These are phyloP conservation scores for Wickerhamomyces tratensis DNA, from an alignment of 805 yeast species.

Conservation along the genomic window DNA sequence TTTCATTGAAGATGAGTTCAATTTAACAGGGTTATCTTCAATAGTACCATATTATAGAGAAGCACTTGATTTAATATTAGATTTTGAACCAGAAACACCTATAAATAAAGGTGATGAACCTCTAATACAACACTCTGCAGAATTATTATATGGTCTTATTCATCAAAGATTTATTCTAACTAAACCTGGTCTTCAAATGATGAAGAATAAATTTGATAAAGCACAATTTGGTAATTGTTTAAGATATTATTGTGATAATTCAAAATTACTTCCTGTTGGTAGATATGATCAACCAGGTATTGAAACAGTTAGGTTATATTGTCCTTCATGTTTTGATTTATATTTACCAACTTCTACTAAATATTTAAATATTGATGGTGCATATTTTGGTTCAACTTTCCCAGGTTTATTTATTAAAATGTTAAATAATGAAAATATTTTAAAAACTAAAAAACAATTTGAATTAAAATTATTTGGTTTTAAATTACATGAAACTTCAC, in stretches of 20 bases:
- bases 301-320: constrained; percentile 85
- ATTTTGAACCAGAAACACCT: constrained; percentile 50
- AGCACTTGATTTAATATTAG: constrained; percentile 84
- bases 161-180: constrained; percentile 89
- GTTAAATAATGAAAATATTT: constrained; percentile 79
- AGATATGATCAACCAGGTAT: constrained; percentile 83
- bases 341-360: constrained; percentile 84
- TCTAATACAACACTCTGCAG: constrained; percentile 82
- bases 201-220: constrained; percentile 90
- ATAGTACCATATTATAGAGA: constrained; percentile 88
- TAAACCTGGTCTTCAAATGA: constrained; percentile 78
- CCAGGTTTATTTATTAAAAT: constrained; percentile 87
- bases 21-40: constrained; percentile 78
- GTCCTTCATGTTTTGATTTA: constrained; percentile 91
- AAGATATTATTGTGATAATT: constrained; percentile 79
- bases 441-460: constrained; percentile 42
- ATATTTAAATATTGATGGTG: constrained; percentile 87
- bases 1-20: constrained; percentile 94
- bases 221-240: constrained; percentile 91
- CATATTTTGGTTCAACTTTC: constrained; percentile 93
- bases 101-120: constrained; percentile 61
- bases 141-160: constrained; percentile 83
- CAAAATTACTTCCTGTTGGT: constrained; percentile 88
- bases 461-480: constrained; percentile 85
- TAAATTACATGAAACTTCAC: constrained; percentile 61